Conservation (phyloP, 2,329 filamentous ascomycete species). For the Tolypocladium paradoxum region DNA sequence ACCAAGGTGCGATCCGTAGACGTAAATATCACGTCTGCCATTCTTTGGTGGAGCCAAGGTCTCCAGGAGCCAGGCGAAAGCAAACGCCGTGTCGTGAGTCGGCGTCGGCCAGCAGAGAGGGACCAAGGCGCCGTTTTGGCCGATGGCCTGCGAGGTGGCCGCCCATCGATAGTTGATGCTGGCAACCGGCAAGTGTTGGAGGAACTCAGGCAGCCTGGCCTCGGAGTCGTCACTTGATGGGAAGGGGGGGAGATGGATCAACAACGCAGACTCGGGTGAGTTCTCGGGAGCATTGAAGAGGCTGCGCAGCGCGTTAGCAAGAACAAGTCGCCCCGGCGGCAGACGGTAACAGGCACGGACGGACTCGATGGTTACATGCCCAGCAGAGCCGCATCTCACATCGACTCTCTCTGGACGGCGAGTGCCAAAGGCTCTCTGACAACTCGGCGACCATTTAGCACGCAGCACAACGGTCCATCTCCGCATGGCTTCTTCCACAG, state of each 20-base stretch:
- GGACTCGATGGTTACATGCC: slow-evolving; percentile 40
- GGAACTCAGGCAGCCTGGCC: slow-evolving; percentile 27
- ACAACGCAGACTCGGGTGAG: slow-evolving; percentile 29
- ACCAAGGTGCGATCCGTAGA: slow-evolving; percentile 48
- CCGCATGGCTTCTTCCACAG: background rate
- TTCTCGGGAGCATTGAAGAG: slow-evolving; percentile 35
- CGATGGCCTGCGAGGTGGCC: slow-evolving; percentile 9
- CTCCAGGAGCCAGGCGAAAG: slow-evolving; percentile 40
- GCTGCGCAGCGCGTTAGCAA: slow-evolving; percentile 21
- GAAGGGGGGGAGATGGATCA: slow-evolving; percentile 45
- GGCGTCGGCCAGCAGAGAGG: slow-evolving; percentile 42
- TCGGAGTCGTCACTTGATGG: slow-evolving; percentile 18
- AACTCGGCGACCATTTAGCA: background rate
- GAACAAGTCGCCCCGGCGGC: background rate
- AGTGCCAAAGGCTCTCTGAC: slow-evolving; percentile 5
- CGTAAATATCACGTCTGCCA: slow-evolving; percentile 25
- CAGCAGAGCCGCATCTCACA: slow-evolving; percentile 38
- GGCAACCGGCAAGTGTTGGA: slow-evolving; percentile 33
- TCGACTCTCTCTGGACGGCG: slow-evolving; percentile 25
- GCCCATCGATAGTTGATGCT: slow-evolving; percentile 52
- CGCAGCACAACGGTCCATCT: background rate
- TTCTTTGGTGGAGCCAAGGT: slow-evolving; percentile 27
- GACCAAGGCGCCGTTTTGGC: slow-evolving; percentile 4
- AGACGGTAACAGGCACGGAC: slow-evolving; percentile 9
- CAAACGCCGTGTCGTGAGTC: slow-evolving; percentile 43